Conservation (phyloP, 1,284 basidiomycete species). For the Microstroma glucosiphilum region DNA sequence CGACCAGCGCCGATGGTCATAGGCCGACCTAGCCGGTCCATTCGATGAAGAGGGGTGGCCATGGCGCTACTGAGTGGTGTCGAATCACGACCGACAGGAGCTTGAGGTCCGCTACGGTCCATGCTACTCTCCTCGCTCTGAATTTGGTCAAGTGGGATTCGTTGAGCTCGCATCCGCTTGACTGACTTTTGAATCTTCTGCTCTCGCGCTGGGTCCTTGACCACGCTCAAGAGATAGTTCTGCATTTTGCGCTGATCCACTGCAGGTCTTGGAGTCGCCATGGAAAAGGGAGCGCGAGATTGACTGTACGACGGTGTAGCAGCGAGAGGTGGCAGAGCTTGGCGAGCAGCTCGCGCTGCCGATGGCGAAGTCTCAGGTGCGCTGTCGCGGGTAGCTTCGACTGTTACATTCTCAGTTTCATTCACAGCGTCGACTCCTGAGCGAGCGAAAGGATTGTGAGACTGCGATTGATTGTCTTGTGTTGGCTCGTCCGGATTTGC, state of each 20-base stretch:
- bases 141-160: not conserved
- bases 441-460: no score
- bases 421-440: not conserved
- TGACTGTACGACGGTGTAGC: no score
- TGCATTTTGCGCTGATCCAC: conserved; percentile 9
- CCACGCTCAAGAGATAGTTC: conserved; percentile 8
- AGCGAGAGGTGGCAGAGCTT: no score
- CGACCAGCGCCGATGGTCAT: conserved; percentile 10
- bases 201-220: conserved; percentile 9
- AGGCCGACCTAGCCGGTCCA: conserved; percentile 6
- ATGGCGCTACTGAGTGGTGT: no score
- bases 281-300: not conserved
- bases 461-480: no score
- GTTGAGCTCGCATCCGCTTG: conserved; percentile 11
- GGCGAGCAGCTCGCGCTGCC: not conserved
- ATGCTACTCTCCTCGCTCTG: not conserved
- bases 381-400: not conserved
- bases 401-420: not conserved
- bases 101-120: no score
- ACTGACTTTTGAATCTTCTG: not conserved
- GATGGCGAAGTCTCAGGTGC: not conserved
- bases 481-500: no score
- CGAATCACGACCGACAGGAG: no score
- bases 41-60: not conserved
- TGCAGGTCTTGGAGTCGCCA: not conserved